Conservation (phyloP, 192 early-diverging fungal species). For the Rhizophagus clarus region DNA sequence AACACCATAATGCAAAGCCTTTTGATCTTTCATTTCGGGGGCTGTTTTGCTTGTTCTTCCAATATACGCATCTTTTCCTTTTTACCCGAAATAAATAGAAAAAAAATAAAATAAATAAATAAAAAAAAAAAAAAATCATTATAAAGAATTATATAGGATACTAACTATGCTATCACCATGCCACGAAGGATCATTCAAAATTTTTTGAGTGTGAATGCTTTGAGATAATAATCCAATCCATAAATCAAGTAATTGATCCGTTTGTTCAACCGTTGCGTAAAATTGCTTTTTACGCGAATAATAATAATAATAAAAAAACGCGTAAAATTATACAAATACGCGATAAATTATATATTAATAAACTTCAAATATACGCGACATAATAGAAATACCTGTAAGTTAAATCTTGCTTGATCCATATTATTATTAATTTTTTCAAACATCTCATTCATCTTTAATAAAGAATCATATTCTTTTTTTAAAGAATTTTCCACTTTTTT, state of each 20-base stretch:
- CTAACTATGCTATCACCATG: slow-evolving; percentile 25
- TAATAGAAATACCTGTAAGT: slow-evolving; percentile 25
- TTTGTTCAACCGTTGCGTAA: slow-evolving; percentile 41
- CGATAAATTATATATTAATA: no score
- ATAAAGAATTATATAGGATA: slow-evolving; percentile 9
- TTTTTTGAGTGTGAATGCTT: slow-evolving; percentile 38
- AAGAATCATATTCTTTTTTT: slow-evolving; percentile 9
- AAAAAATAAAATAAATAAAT: background rate
- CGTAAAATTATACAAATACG: background rate
- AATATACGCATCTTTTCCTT: slow-evolving; percentile 11
- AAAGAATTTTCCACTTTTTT: background rate
- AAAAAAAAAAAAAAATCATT: background rate
- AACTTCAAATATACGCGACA: no score
- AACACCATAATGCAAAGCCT: no score
- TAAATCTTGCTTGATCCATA: slow-evolving; percentile 2
- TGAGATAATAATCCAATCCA: slow-evolving; percentile 47
- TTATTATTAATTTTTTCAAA: slow-evolving; percentile 22
- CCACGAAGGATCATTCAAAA: slow-evolving; percentile 43
- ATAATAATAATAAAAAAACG: background rate
- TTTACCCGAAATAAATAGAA: background rate
- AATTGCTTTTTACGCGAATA: slow-evolving; percentile 25
- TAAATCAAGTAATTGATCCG: slow-evolving; percentile 46
- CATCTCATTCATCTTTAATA: slow-evolving; percentile 19
- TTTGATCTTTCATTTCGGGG: no score
- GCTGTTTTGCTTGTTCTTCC: slow-evolving; percentile 37